Evolutionary conservation across 306 rosid species (phyloP), one percentile per base, ranked within the genome.

Genomic region (Acmispon strigosus): DNA sequence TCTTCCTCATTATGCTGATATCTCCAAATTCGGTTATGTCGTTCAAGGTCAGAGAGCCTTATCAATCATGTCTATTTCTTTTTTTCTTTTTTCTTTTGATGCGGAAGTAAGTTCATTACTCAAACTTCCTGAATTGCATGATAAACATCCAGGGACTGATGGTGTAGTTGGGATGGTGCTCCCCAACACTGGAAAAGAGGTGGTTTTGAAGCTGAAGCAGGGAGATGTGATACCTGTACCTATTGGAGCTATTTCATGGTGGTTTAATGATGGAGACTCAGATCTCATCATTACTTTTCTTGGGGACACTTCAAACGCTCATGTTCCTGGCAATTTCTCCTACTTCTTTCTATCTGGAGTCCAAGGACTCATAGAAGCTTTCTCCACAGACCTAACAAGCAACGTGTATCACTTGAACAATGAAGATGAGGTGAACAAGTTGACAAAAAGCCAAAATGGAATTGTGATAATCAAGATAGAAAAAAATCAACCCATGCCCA

Each of bases 1-100:
- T 62, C 85, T 90, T 78, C 96, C 95, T 69, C 95, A 88, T 48
- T 83, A 84, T 63, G 73, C 85, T 0, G 92, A 88, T 75, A 69
- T 80, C 36, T 15, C 84, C 11, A 90, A 90, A 78, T 0, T 90
- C 0, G 87, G 91, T 3, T 79, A 65, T 41, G 90, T 90, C 13
- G 12, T 84, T 18, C 67, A 73, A 84, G 94, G 96, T 88, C 1
- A 27, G 32, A 27, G 32, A 43, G 44, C 2, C 41, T 36, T 6
- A 36, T 6, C 2, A 36, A 1, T 32, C 1, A 1, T 0, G 3
- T 2, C 3, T 1, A 3, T 1, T 32, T 2, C 37, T 32, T 4
- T 1, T 1, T 32, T 32, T 0, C 3, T 1, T 32, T 2, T 32
- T 2, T 32, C 1, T 0, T 32, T 32, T 2, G 0, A 0, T 2